A percentile compares a stretch with the other conserved stretches of the same genome.
These are phyloP conservation scores for Termitomyces sp. DNA, from an alignment of 768 basidiomycete genomes.

Conservation along the genomic window DNA sequence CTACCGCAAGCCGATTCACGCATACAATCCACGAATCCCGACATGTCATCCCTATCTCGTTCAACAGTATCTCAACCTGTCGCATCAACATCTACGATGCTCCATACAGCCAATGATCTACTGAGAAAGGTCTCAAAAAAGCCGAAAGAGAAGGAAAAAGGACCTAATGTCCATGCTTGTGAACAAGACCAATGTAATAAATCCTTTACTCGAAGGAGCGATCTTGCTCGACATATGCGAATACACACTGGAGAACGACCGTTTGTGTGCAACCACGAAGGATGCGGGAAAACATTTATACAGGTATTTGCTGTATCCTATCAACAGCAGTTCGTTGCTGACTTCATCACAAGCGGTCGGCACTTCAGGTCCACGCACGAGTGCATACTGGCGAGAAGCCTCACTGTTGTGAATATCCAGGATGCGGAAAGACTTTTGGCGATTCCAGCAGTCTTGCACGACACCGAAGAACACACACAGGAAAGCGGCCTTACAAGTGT, in stretches of 20 bases:
- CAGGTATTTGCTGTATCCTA: constrained; percentile 49
- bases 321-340: constrained; percentile 3
- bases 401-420: constrained; percentile 86
- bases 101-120: constrained; percentile 20
- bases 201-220: constrained; percentile 79
- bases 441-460: constrained; percentile 91
- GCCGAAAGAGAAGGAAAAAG: constrained; percentile 41
- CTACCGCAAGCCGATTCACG: constrained; percentile 23
- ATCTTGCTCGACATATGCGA: constrained; percentile 79
- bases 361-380: constrained; percentile 82
- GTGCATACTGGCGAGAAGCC: constrained; percentile 95
- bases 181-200: constrained; percentile 74
- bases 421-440: constrained; percentile 83
- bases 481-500: constrained; percentile 84
- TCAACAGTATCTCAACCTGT: constrained; percentile 33
- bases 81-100: constrained; percentile 49
- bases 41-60: constrained; percentile 35
- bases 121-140: constrained; percentile 34
- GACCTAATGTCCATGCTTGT: constrained; percentile 56
- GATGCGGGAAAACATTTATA: constrained; percentile 89
- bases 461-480: constrained; percentile 86
- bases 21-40: constrained; percentile 21
- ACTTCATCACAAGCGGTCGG: constrained; percentile 61
- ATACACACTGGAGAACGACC: constrained; percentile 92
- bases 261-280: constrained; percentile 65